Base-by-base conservation (phyloP, 768 basidiomycete species). In the Lepiota brunneoincarnata region DNA sequence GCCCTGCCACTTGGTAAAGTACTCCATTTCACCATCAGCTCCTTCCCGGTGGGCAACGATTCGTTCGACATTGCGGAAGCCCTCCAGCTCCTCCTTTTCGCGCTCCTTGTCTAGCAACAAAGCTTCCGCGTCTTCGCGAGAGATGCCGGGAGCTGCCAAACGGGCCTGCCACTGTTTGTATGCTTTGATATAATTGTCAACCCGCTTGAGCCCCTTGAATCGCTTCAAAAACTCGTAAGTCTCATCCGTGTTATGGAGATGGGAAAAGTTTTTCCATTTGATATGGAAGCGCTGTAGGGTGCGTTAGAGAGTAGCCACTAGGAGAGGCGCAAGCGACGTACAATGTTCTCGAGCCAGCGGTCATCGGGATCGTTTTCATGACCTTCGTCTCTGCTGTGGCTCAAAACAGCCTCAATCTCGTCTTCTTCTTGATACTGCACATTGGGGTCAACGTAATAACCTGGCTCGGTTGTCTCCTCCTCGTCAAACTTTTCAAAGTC, bases 241-340 rank as follows among this genome's bases (percentile, higher is more conserved):
- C 72, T 99, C 97, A 67, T 98, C 96, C n/a, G 97, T 99, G 66
- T 99, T 98, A 76, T 98, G 97, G 14, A 98, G 79, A 68, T 98
- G 96, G 9, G 94, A 97, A 70, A 94, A 98, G 62, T 85, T 86
- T 71, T 98, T 98, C 97, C 97, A 99, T 72, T 99, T 99, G 77
- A 99, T 94, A 68, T 98, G 93, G 77, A 89, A 99, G 48, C 94
- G 93, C 94, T 97, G 65, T 40, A n/a, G 26, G 15, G 26, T 21
- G 21, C 3, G 14, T 38, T 2, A 60, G 56, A 49, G 21, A 51
- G 56, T 41, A 52, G 48, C 43, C 56, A 51, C 24, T 15, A 10
- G 34, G 48, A 51, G 18, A 49, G 20, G 49, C 59, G 51, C 52
- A 50, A 47, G 31, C 57, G 40, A 47, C 49, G 24, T 69, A 93